phyloP scores from a whole-genome alignment of 176 grass and related monocot genomes.

The Hyparrhenia diplandra region DNA sequence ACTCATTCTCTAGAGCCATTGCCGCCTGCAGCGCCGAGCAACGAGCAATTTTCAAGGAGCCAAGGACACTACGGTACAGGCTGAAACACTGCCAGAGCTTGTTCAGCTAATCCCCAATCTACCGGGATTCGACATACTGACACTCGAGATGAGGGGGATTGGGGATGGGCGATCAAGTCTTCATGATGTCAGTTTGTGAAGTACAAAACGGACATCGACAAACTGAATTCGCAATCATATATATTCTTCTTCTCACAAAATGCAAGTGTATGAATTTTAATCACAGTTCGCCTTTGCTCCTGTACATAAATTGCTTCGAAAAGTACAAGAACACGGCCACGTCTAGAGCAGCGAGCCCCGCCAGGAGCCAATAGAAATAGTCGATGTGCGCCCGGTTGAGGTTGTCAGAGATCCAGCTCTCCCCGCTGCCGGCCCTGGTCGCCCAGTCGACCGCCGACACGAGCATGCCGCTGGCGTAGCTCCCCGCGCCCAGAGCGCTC shows the following conservation, averaged over 20 bases:
- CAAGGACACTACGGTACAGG: background rate
- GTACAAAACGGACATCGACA: background rate
- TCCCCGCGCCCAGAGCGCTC: slow-evolving; percentile 53
- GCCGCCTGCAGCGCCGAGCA: background rate
- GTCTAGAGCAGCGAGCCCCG: slow-evolving; percentile 30
- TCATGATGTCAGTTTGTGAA: background rate
- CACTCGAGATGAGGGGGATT: no score
- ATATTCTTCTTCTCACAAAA: background rate
- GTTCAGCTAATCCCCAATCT: background rate
- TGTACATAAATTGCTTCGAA: slow-evolving; percentile 34
- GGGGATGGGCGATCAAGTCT: background rate
- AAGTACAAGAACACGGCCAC: slow-evolving; percentile 39
- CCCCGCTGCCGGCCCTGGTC: slow-evolving; percentile 11
- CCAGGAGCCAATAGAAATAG: slow-evolving; percentile 76
- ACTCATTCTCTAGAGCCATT: background rate
- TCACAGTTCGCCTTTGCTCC: slow-evolving; percentile 15
- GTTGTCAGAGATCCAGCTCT: slow-evolving; percentile 69
- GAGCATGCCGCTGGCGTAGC: slow-evolving; percentile 48
- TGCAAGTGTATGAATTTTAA: no score
- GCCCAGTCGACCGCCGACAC: slow-evolving; percentile 47
- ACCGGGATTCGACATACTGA: no score
- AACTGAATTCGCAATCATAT: background rate
- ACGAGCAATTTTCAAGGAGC: background rate
- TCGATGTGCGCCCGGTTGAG: slow-evolving; percentile 70
- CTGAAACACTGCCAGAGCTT: background rate